Conservation (phyloP, 2,329 filamentous ascomycete genomes). For the Botryotinia narcissicola region DNA sequence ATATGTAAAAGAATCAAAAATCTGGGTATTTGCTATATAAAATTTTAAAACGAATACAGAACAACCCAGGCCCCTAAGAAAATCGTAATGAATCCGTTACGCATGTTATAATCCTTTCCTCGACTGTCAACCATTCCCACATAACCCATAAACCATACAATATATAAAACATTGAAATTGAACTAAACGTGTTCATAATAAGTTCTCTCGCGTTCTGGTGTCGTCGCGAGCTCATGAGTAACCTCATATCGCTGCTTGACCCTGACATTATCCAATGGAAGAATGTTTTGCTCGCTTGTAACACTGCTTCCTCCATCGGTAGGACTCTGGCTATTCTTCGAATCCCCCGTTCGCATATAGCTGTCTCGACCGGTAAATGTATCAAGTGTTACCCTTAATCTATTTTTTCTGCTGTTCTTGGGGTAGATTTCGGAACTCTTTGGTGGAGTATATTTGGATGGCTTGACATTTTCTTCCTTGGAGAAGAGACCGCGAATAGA, state of each 20-base stretch:
- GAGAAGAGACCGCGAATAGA: conserved; percentile 5
- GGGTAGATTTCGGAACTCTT: not conserved
- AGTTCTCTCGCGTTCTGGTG: not conserved
- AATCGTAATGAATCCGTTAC: not conserved
- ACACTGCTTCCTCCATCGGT: conserved; percentile 1
- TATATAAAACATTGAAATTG: not conserved
- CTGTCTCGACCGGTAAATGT: not conserved
- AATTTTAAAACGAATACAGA: not conserved
- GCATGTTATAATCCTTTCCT: not conserved
- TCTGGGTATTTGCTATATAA: not conserved
- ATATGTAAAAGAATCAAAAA: not conserved
- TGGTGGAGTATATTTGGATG: not conserved
- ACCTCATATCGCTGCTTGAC: conserved; percentile 2
- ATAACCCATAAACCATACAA: not conserved
- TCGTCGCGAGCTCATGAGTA: not conserved
- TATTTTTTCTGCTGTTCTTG: not conserved
- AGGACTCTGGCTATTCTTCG: not conserved
- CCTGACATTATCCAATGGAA: not conserved
- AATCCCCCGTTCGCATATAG: not conserved
- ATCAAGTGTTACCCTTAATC: not conserved
- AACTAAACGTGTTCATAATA: not conserved
- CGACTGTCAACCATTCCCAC: not conserved
- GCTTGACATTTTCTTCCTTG: not conserved
- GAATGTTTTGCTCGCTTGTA: conserved; percentile 1
- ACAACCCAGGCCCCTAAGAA: not conserved